Conservation (phyloP, 106 monocot genomes). For the Dioscorea zingiberensis region DNA sequence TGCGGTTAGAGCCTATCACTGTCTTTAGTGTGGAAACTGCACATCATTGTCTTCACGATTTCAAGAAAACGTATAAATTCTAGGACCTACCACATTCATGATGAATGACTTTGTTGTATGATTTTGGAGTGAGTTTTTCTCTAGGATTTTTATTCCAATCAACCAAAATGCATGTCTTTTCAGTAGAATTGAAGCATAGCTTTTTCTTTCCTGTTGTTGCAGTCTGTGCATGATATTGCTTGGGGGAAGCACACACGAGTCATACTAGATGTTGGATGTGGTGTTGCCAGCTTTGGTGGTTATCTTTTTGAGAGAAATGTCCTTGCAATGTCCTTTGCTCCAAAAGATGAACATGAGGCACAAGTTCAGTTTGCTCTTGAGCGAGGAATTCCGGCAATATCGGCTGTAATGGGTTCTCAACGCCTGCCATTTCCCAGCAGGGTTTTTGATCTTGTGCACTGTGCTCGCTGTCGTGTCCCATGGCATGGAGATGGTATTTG, state of each 20-base stretch:
- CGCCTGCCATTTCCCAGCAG: slow-evolving; percentile 75
- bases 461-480: slow-evolving; percentile 94
- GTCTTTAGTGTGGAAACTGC: too few relatives aligned
- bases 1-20: too few relatives aligned
- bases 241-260: slow-evolving; percentile 90
- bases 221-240: slow-evolving; percentile 58
- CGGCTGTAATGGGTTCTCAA: slow-evolving; percentile 95
- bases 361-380: slow-evolving; percentile 94
- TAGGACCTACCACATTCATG: too few relatives aligned
- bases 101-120: too few relatives aligned
- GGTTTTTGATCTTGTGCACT: slow-evolving; percentile 82
- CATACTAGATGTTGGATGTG: slow-evolving; percentile 90
- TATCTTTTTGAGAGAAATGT: slow-evolving; percentile 90
- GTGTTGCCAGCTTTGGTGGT: slow-evolving; percentile 92
- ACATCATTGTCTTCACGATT: too few relatives aligned
- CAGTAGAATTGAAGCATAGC: too few relatives aligned
- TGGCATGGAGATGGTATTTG: slow-evolving; percentile 80
- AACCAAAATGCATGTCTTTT: too few relatives aligned
- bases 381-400: slow-evolving; percentile 91
- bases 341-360: slow-evolving; percentile 96
- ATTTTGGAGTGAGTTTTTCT: too few relatives aligned
- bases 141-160: too few relatives aligned
- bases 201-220: slow-evolving; percentile 5
- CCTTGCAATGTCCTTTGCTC: slow-evolving; percentile 88
- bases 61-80: too few relatives aligned